These are phyloP conservation scores for Candida ascalaphidarum DNA, from an alignment of 805 yeast species.

Conservation along the genomic window DNA sequence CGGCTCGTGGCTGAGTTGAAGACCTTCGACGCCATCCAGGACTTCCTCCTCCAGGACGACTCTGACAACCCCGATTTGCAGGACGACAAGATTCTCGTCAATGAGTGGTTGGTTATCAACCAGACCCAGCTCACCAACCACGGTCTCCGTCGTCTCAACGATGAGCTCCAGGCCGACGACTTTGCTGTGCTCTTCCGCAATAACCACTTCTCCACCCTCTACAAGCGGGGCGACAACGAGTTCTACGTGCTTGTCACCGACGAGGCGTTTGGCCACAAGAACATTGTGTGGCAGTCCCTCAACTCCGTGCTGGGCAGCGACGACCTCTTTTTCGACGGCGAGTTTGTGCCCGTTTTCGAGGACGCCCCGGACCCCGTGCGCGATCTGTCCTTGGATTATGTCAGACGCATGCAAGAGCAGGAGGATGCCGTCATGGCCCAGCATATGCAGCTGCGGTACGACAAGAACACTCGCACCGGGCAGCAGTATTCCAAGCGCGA, in stretches of 20 bases:
- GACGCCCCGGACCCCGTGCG: slow-evolving; percentile 6
- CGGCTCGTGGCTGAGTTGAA: slow-evolving; percentile 14
- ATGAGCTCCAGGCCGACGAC: slow-evolving; percentile 40
- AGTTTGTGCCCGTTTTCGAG: slow-evolving; percentile 41
- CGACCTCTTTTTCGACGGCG: slow-evolving; percentile 65
- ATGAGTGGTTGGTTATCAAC: slow-evolving; percentile 43
- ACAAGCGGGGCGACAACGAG: slow-evolving; percentile 36
- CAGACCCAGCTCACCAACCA: slow-evolving; percentile 67
- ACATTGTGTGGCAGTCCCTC: slow-evolving; percentile 75
- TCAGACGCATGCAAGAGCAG: slow-evolving; percentile 44
- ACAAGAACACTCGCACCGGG: slow-evolving; percentile 3
- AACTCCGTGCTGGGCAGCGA: slow-evolving; percentile 57
- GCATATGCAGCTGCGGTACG: slow-evolving; percentile 28
- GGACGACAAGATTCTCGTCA: slow-evolving; percentile 8
- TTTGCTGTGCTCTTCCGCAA: slow-evolving; percentile 76
- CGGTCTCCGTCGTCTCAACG: slow-evolving; percentile 48
- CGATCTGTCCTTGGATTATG: slow-evolving; percentile 13
- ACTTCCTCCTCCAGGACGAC: slow-evolving; percentile 32
- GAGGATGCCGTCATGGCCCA: slow-evolving; percentile 48
- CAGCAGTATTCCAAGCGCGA: neutral
- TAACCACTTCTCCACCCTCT: slow-evolving; percentile 77
- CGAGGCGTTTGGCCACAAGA: slow-evolving; percentile 41
- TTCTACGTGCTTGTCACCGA: slow-evolving; percentile 71
- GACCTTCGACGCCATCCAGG: slow-evolving; percentile 50
- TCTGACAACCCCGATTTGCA: slow-evolving; percentile 3